Conservation (phyloP, 2,329 filamentous ascomycete species). For the Xylaria sp. region DNA sequence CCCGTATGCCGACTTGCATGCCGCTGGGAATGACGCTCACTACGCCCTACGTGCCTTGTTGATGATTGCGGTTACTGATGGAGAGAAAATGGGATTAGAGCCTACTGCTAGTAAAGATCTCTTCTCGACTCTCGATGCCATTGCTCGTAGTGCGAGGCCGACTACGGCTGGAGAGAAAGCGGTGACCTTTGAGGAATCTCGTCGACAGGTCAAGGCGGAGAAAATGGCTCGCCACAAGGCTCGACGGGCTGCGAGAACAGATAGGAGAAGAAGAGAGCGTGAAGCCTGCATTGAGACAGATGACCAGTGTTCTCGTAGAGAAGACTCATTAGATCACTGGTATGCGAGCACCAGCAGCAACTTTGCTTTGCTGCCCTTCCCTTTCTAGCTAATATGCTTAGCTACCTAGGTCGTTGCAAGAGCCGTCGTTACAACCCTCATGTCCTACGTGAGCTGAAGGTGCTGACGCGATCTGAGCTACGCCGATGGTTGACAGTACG, state of each 20-base stretch:
- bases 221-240: constrained; percentile 15
- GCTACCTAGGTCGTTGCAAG: too few relatives aligned
- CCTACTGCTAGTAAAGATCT: constrained; percentile 7
- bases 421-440: too few relatives aligned
- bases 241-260: constrained; percentile 15
- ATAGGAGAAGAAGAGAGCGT: constrained; percentile 15
- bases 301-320: neutral
- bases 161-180: constrained; percentile 14
- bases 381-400: too few relatives aligned
- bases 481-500: too few relatives aligned
- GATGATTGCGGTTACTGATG: constrained; percentile 18
- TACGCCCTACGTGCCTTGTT: constrained; percentile 20
- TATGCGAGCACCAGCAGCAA: too few relatives aligned
- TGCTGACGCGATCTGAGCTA: too few relatives aligned
- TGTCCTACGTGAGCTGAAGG: too few relatives aligned
- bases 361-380: too few relatives aligned
- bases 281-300: constrained; percentile 9
- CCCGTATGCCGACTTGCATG: constrained; percentile 19
- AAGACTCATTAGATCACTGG: too few relatives aligned
- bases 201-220: constrained; percentile 9
- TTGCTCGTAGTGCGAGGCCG: constrained; percentile 14
- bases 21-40: constrained; percentile 19
- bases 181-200: constrained; percentile 8
- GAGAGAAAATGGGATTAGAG: neutral
- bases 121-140: constrained; percentile 14